Base-by-base conservation (phyloP, 441 rosid genomes). In the Erysimum cheiri region DNA sequence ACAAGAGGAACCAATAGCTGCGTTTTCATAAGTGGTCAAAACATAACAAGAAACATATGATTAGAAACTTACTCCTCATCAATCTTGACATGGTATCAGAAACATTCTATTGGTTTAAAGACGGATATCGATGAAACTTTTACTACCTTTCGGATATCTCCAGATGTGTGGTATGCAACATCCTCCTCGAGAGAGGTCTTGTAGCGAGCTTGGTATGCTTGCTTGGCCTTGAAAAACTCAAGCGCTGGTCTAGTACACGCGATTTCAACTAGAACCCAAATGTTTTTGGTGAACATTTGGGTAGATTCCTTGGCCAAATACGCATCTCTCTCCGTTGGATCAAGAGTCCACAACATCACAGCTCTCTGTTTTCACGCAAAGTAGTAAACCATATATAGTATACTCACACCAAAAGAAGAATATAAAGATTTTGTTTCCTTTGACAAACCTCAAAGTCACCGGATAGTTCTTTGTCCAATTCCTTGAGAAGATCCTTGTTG, bases 151-250 rank as follows among this genome's bases (percentile, higher is more conserved):
- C 95, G 93, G 76, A 69, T 71, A 53, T 88, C 90, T 35, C 98
- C 97, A 35, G 80, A 79, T 9, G 92, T 86, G 80, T 91, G 96
- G 50, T 86, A 56, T 8, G 96, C 93, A 15, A 94, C 93, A 83
- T 91, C 98, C 79, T 94, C 98, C 80, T 94, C 98, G 0, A 91
- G 87, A 24, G 96, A 94, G 69, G 77, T 86, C 85, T 85, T 89
- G 69, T 78, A 86, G 4, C 82, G 92, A 77, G 85, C 82, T 70
- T 89, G 96, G 69, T 94, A 91, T 46, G 95, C 93, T 72, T 89
- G 88, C 80, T 87, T 89, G 47, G 56, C 84, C 43, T 74, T 83
- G 47, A 87, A 78, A 33, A 94, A 83, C 31, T 83, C 92, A 44
- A 47, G 48, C 0, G 96, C 80, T 58, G 96, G 73, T 70, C 96